Percentiles rank a stretch among this genome's conserved stretches.
These are phyloP conservation scores for Ascochyta fabae DNA, from an alignment of 2,329 filamentous ascomycete genomes.

Conservation along the genomic window DNA sequence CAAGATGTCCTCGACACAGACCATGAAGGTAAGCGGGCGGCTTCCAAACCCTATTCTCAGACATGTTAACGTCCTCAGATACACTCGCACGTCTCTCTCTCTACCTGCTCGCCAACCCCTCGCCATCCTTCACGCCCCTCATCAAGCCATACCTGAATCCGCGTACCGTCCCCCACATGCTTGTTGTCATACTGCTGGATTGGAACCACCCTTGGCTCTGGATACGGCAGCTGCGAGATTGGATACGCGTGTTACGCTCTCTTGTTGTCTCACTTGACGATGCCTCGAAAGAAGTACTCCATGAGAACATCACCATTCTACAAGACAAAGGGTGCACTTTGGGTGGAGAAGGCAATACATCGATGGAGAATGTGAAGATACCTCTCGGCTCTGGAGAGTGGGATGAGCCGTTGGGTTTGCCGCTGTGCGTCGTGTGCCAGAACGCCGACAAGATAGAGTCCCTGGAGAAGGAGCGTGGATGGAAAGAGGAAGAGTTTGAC, in stretches of 20 bases:
- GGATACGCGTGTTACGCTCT: slow-evolving; percentile 82
- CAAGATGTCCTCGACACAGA: slow-evolving; percentile 93
- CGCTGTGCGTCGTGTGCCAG: slow-evolving; percentile 93
- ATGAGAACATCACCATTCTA: slow-evolving; percentile 83
- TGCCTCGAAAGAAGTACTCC: slow-evolving; percentile 81
- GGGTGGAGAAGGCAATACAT: slow-evolving; percentile 36
- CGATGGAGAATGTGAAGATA: slow-evolving; percentile 58
- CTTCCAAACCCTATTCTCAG: background rate
- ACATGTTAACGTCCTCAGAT: slow-evolving; percentile 60
- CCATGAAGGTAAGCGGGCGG: slow-evolving; percentile 75
- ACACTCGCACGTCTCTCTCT: slow-evolving; percentile 87
- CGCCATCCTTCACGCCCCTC: slow-evolving; percentile 80
- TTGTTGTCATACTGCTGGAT: slow-evolving; percentile 89
- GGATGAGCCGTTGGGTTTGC: slow-evolving; percentile 86
- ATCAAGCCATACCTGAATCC: slow-evolving; percentile 84
- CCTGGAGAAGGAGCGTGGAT: slow-evolving; percentile 85
- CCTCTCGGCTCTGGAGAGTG: slow-evolving; percentile 89
- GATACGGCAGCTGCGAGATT: slow-evolving; percentile 86
- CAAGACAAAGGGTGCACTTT: slow-evolving; percentile 61
- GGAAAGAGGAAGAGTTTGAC: slow-evolving; percentile 97
- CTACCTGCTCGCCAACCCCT: slow-evolving; percentile 86
- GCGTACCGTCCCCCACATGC: slow-evolving; percentile 81
- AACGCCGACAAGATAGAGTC: slow-evolving; percentile 92
- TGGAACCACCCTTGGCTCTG: slow-evolving; percentile 95
- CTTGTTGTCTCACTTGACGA: slow-evolving; percentile 76